These are phyloP conservation scores for Magnaporthiopsis rhizophila DNA, from an alignment of 2,329 filamentous ascomycete species.

Conservation along the genomic window DNA sequence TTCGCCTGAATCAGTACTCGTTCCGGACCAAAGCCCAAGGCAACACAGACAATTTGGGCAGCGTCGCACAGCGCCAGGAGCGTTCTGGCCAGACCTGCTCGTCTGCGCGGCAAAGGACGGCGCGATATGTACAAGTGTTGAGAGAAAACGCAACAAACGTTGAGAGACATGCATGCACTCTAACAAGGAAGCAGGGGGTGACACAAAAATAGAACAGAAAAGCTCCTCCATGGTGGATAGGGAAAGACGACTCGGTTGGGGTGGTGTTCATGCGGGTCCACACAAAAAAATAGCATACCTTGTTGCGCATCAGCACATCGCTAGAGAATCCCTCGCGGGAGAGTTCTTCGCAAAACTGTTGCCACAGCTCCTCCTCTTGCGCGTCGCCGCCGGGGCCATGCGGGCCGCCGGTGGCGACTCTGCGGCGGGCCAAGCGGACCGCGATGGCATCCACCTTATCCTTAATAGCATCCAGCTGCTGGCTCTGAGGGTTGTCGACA, in stretches of 20 bases:
- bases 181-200: background rate
- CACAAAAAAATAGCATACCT: constrained; percentile 31
- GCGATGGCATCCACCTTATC: constrained; percentile 54
- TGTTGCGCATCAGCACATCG: constrained; percentile 46
- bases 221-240: background rate
- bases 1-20: background rate
- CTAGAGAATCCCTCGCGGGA: constrained; percentile 50
- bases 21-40: background rate
- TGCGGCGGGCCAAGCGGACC: constrained; percentile 34
- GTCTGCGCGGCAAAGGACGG: background rate
- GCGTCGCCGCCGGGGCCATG: background rate
- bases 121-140: background rate
- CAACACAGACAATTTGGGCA: background rate
- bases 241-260: background rate
- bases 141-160: background rate
- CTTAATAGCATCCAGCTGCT: constrained; percentile 45
- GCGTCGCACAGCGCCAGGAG: constrained; percentile 1
- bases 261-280: background rate
- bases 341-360: constrained; percentile 49
- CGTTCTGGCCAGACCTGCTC: background rate
- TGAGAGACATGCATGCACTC: background rate
- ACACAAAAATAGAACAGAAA: background rate
- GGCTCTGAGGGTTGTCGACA: constrained; percentile 12
- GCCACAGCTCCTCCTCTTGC: constrained; percentile 45
- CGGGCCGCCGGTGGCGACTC: background rate